Base-by-base conservation (phyloP, 2,329 filamentous ascomycete species). In the Exophiala aquamarina region DNA sequence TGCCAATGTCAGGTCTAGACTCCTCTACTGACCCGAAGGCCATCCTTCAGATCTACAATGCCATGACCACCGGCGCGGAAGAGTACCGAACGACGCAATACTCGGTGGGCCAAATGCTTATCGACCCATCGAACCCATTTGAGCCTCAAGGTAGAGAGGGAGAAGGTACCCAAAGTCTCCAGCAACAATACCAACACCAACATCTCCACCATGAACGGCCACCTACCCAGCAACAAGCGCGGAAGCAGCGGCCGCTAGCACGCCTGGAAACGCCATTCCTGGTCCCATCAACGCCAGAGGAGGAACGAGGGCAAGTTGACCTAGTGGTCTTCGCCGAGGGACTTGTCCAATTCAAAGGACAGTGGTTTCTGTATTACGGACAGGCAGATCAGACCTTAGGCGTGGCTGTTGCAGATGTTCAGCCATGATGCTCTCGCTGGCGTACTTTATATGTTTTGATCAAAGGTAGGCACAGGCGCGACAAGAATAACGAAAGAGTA, bases 301-400 rank as follows among this genome's bases (percentile, higher is more conserved):
- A 66, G 56, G 51, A 60, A 14, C 45, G 59, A 17, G 63, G 63
- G 14, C 61, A 65, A 44, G 63, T 66, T 5, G 57, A 63, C 51
- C 54, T 59, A 21, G 63, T 65, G 14, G 58, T 63, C 2, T 65
- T 66, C 49, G 56, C 55, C 19, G 63, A 66, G 43, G 63, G 62
- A n/a, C 42, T 65, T 41, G 62, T 65, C 15, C 62, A 66, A 41
- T 65, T 63, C 37, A 55, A 58, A 34, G 61, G 62, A 3, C 57
- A 61, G 37, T 66, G 62, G 63, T 60, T 60, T 19, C 42, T 65
- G 48, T 64, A 64, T 44, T 64, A 61, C 50, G 63, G 63, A 11
- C 54, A 61, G 38, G 60, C 56, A 14, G 60, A 64, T 23, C 17
- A 23, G 42, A 38, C 42, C 6, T 15, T 50, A 10, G 47, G 47